Evolutionary conservation across 208 protist species (phyloP).

Genomic region (Trypanosoma avium): DNA sequence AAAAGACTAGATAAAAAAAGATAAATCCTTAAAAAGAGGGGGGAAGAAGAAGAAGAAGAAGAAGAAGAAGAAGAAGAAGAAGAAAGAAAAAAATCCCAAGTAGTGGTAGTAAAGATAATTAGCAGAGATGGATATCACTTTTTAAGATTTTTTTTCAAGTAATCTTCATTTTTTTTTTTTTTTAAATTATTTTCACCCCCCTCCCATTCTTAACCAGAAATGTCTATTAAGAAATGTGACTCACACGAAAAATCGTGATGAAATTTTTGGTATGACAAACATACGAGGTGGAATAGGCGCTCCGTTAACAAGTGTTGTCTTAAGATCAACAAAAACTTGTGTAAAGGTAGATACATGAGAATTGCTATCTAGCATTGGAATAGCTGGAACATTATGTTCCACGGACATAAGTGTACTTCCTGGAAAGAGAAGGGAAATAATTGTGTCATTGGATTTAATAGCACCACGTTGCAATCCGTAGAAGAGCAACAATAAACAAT

Average conservation of each 20-base stretch:
- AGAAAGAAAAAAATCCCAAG: no score
- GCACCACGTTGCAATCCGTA: constrained; percentile 48
- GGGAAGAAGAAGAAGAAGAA: not conserved
- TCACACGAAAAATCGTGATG: constrained; percentile 78
- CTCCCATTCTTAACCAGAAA: no score
- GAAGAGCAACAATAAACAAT: constrained; percentile 57
- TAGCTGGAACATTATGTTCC: constrained; percentile 42
- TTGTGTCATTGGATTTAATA: constrained; percentile 63
- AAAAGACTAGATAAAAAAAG: constrained; percentile 12
- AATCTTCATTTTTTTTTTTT: constrained; percentile 4
- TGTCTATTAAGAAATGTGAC: not conserved
- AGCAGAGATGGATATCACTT: no score
- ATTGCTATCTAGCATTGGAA: constrained; percentile 38
- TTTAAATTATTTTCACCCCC: not conserved
- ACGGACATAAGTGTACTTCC: constrained; percentile 31
- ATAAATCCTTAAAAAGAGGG: no score
- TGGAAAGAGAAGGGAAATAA: constrained; percentile 39
- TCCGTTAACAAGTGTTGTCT: constrained; percentile 60
- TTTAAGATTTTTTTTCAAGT: no score
- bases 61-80: no score
- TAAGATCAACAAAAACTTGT: constrained; percentile 49
- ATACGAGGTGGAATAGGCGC: constrained; percentile 41
- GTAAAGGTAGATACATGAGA: constrained; percentile 33
- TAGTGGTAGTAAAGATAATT: no score
- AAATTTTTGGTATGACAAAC: constrained; percentile 57